A percentile compares a stretch with the other conserved stretches of the same genome.
Evolutionary conservation across 2,329 filamentous ascomycete genomes (phyloP).

Genomic region (Phialemonium atrogriseum): DNA sequence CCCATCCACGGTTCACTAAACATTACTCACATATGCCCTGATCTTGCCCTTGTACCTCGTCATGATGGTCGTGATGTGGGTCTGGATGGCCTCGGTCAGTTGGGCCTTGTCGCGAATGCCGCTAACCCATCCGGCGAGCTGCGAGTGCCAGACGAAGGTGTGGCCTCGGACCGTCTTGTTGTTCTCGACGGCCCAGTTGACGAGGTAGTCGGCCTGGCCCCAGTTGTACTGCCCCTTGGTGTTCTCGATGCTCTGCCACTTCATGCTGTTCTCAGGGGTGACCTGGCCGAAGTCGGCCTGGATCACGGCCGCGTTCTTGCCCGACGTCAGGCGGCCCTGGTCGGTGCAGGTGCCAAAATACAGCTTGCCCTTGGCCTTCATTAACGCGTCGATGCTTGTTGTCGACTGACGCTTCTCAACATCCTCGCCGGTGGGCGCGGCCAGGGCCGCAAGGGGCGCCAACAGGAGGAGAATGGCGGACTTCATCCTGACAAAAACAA

Average conservation of each 20-base stretch:
- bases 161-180: slow-evolving; percentile 55
- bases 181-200: slow-evolving; percentile 48
- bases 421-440: slow-evolving; percentile 21
- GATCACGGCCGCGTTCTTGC: slow-evolving; percentile 47
- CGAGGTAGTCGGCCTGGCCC: slow-evolving; percentile 46
- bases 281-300: slow-evolving; percentile 54
- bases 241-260: slow-evolving; percentile 54
- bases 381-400: slow-evolving; percentile 43
- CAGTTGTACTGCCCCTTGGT: slow-evolving; percentile 46
- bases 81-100: slow-evolving; percentile 48
- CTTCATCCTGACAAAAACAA: slow-evolving; percentile 20
- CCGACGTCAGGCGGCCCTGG: slow-evolving; percentile 37
- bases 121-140: slow-evolving; percentile 51
- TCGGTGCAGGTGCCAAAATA: slow-evolving; percentile 56
- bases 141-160: slow-evolving; percentile 58
- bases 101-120: slow-evolving; percentile 41
- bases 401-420: slow-evolving; percentile 28
- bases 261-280: slow-evolving; percentile 63
- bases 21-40: slow-evolving; percentile 42
- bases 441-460: slow-evolving; percentile 26
- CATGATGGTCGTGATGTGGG: slow-evolving; percentile 51
- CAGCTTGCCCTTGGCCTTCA: slow-evolving; percentile 55
- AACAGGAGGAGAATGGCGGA: slow-evolving; percentile 23
- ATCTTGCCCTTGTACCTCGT: slow-evolving; percentile 56
- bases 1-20: too few species aligned